A percentile compares a stretch with the other conserved stretches of the same genome.
Conservation (phyloP, 352 stramenopile species). For the Globisporangium takayamanum region DNA sequence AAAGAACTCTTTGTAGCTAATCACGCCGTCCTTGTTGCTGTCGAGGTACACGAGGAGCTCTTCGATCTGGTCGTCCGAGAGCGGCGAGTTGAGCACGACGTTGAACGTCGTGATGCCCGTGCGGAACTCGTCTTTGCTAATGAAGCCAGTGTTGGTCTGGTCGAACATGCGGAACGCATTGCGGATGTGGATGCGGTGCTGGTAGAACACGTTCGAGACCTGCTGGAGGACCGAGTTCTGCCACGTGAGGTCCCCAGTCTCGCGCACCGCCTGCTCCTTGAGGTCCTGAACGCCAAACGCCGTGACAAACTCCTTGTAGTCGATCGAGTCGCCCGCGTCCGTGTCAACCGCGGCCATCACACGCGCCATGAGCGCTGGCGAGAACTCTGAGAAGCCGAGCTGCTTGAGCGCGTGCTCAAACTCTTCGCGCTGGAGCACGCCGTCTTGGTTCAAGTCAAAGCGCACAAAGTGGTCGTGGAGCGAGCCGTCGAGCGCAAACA, state of each 20-base stretch:
- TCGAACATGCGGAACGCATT: constrained; percentile 92
- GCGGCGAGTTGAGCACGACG: constrained; percentile 82
- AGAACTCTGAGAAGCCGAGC: constrained; percentile 55
- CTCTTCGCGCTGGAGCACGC: constrained; percentile 70
- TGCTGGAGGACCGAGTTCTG: constrained; percentile 90
- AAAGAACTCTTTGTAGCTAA: constrained; percentile 94
- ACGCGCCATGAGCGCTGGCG: constrained; percentile 45
- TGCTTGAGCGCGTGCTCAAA: constrained; percentile 67
- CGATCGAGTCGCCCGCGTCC: constrained; percentile 85
- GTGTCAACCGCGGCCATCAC: constrained; percentile 85
- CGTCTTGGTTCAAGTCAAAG: constrained; percentile 83
- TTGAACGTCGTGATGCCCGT: constrained; percentile 85
- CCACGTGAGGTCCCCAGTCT: constrained; percentile 76
- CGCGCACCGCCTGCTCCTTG: constrained; percentile 52
- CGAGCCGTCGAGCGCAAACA: constrained; percentile 68
- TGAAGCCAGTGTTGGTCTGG: constrained; percentile 67
- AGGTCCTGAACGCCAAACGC: constrained; percentile 84
- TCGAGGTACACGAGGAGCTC: constrained; percentile 85
- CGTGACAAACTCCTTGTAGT: constrained; percentile 90
- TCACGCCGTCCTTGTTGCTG: constrained; percentile 85
- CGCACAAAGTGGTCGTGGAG: constrained; percentile 79
- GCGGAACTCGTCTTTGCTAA: constrained; percentile 84
- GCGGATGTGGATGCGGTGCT: constrained; percentile 91
- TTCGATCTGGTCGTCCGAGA: constrained; percentile 91
- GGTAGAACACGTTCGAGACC: constrained; percentile 92